phyloP scores from a whole-genome alignment of 495 filamentous ascomycete genomes.

The Cercophora sp. region DNA sequence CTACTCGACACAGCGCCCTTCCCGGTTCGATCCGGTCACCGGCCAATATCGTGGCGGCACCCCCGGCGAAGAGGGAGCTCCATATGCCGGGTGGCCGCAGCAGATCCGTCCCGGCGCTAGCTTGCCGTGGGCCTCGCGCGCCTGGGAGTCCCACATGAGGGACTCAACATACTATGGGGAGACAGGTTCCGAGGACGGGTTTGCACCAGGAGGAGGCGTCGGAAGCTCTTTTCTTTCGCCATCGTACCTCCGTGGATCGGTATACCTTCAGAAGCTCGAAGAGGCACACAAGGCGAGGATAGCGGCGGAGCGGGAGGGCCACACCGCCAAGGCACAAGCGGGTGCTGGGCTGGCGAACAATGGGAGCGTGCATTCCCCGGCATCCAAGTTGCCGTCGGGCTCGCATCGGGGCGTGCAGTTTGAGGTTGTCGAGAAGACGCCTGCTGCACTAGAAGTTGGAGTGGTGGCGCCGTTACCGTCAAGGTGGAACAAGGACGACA shows the following conservation, averaged over 20 bases:
- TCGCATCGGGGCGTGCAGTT: conserved; percentile 79
- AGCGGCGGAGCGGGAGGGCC: conserved; percentile 28
- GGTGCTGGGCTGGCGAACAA: conserved; percentile 56
- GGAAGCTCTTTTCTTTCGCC: conserved; percentile 63
- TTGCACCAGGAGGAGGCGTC: conserved; percentile 20
- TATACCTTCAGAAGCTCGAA: conserved; percentile 70
- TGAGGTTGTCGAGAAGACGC: conserved; percentile 78
- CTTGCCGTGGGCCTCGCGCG: conserved; percentile 57
- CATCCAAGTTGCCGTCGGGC: conserved; percentile 53
- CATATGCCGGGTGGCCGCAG: conserved; percentile 31
- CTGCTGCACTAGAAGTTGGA: conserved; percentile 52
- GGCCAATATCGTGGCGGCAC: conserved; percentile 17
- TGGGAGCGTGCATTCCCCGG: conserved; percentile 58
- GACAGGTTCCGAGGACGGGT: conserved; percentile 21
- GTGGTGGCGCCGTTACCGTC: conserved; percentile 66
- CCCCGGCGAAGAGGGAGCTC: conserved; percentile 7
- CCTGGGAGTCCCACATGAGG: conserved; percentile 50
- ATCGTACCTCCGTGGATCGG: conserved; percentile 75
- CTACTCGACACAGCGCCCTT: conserved; percentile 24
- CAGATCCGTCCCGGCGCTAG: conserved; percentile 34
- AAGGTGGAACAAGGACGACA: conserved; percentile 78
- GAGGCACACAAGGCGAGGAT: conserved; percentile 61
- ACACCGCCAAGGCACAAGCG: conserved; percentile 28
- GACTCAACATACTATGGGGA: too few species aligned
- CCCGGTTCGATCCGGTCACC: conserved; percentile 18